Base-by-base conservation (phyloP, 1,284 basidiomycete genomes). In the Pseudozyma pruni region DNA sequence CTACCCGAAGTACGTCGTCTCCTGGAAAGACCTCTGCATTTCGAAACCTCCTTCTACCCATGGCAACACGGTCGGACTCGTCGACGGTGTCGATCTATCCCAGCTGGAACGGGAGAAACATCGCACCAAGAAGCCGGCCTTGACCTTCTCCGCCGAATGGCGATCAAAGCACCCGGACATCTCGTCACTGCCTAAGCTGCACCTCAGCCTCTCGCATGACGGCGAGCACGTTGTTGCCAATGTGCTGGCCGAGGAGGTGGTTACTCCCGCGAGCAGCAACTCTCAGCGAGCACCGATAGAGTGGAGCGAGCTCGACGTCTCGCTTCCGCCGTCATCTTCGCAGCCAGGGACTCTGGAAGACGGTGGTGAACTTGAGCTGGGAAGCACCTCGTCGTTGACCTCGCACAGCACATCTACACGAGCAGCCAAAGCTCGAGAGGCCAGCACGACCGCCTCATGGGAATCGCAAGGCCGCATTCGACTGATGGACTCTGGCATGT, bases 121-220 rank as follows among this genome's bases (percentile, higher is more conserved):
- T 10, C 48, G 70, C 22, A 54, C 53, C 17, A 61, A 35, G 49
- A 73, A 73, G 31, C 71, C 71, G 4, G 23, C 25, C 8, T 22
- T 73, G 27, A n/a, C 43, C 8, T 57, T 74, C 16, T 72, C 69
- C 6, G 46, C 54, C 1, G 69, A 74, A 27, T 58, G 72, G 57
- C 27, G 51, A 1, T 58, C 61, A 16, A 76, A 77, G 8, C 64
- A 78, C 47, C 75, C 78, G 7, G 40, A 53, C 33, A 35, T 49
- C 13, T 11, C 27, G 32, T 23, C 50, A 6, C 49, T 69, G 16
- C 34, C 84, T 85, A 53, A 46, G 11, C 27, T 78, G 25, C 88
- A 91, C 80, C 86, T 88, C 19, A 92, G 90, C 43, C 86, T 93
- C 43, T 91, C 89, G 69, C 92, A 94, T 73, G 93, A 94, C 74